Base-by-base conservation (phyloP, 495 filamentous ascomycete species). In the Xylaria bambusicola region DNA sequence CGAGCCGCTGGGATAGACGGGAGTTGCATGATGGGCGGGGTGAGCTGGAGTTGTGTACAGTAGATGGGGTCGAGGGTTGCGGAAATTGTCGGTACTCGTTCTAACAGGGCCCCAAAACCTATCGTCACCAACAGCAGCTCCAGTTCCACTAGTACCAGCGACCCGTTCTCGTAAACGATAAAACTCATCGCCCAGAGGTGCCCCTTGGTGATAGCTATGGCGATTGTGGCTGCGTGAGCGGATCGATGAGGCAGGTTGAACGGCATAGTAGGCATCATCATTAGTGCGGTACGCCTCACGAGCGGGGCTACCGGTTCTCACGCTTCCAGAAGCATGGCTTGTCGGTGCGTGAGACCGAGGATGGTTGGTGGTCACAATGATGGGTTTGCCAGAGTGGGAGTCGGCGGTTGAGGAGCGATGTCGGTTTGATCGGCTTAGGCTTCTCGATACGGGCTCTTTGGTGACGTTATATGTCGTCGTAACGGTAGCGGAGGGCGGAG, bases 391-490 rank as follows among this genome's bases (percentile, higher is more conserved):
- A 42, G 69, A 46, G 20, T 66, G 52, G 36, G 72, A 57, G 55
- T 74, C 80, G 49, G 72, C 48, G 3, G 73, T 71, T 8, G 75
- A 66, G 17, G 71, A 71, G 8, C 76, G 76, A 58, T 74, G 71
- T 26, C 61, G 61, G 46, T 72, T 74, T 9, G 68, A 63, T 17
- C 57, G 44, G 64, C 74, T 77, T 53, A 74, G 77, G 35, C 67
- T 70, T 42, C 73, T 68, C n/a, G 65, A 54, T 13, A 75, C 36
- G 15, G 78, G 71, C 8, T 82, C 80, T 36, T 75, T 73, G 24
- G 71, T 75, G 49, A 81, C 74, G 36, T 77, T 77, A 62, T 82
- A 82, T 15, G 78, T 78, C 21, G 78, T 78, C 21, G 74, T 79
- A 24, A 74, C 61, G 36, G 71, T 72, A 58, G 68, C 74, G 64